phyloP scores from a whole-genome alignment of 1,139 yeast species.

The Entelexis paramagnoliae region DNA sequence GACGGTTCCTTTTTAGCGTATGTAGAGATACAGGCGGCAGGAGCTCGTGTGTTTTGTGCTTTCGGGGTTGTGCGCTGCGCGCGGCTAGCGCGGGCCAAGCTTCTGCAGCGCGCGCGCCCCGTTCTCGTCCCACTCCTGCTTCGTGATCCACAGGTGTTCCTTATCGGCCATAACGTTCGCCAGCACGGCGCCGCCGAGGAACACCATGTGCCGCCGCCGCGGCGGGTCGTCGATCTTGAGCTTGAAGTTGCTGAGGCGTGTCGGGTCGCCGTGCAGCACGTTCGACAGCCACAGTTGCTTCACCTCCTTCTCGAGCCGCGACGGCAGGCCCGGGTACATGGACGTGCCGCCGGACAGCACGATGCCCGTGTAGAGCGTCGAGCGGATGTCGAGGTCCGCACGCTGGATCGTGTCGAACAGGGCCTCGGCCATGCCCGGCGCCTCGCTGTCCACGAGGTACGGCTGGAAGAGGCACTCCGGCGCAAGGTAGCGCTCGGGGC shows the following conservation, averaged over 20 bases:
- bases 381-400: slow-evolving; percentile 87
- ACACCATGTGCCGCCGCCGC: slow-evolving; percentile 97
- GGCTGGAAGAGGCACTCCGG: slow-evolving; percentile 99
- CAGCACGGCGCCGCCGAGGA: slow-evolving; percentile 96
- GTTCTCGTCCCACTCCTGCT: slow-evolving; percentile 96
- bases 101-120: slow-evolving; percentile 76
- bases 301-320: slow-evolving; percentile 87
- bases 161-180: slow-evolving; percentile 98
- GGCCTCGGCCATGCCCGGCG: slow-evolving; percentile 91
- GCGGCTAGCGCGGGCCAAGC: slow-evolving; percentile 71
- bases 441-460: slow-evolving; percentile 90
- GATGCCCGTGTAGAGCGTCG: slow-evolving; percentile 80
- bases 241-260: slow-evolving; percentile 81
- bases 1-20: too few species aligned
- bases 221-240: slow-evolving; percentile 98
- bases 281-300: slow-evolving; percentile 91
- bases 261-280: slow-evolving; percentile 77
- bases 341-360: slow-evolving; percentile 96
- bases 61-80: too few species aligned
- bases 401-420: slow-evolving; percentile 85
- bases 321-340: slow-evolving; percentile 97
- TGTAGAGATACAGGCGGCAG: too few species aligned
- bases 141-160: slow-evolving; percentile 95
- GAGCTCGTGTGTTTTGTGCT: too few species aligned
- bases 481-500: slow-evolving; percentile 94